Evolutionary conservation across 31 red algal genomes (phyloP).

Genomic region (Asparagopsis taxiformis): DNA sequence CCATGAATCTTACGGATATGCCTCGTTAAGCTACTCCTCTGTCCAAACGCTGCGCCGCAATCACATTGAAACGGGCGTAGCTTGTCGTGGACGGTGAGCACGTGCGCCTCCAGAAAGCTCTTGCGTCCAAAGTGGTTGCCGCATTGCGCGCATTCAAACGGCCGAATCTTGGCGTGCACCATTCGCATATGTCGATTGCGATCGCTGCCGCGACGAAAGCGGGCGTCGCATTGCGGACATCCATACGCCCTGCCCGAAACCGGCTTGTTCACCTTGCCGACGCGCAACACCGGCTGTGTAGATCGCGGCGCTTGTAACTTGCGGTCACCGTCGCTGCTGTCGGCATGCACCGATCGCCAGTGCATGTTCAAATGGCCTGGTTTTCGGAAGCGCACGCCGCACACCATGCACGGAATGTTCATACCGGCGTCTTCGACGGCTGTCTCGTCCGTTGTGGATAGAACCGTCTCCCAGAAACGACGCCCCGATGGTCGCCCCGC

Average conservation of each 20-base stretch:
- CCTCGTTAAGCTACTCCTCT: conserved; percentile 30
- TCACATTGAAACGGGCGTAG: conserved; percentile 49
- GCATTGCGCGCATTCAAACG: conserved; percentile 64
- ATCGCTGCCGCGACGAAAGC: conserved; percentile 54
- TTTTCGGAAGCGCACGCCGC: conserved; percentile 68
- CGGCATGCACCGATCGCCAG: conserved; percentile 59
- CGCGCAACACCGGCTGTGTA: neutral
- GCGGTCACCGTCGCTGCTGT: too few species aligned
- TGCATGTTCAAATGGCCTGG: conserved; percentile 74
- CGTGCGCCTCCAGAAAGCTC: conserved; percentile 64
- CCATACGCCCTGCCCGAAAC: conserved; percentile 41
- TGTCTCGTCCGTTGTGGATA: neutral
- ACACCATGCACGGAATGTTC: conserved; percentile 65
- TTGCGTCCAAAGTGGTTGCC: conserved; percentile 53
- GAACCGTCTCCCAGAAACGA: neutral
- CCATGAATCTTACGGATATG: conserved; percentile 46
- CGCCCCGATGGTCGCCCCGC: neutral
- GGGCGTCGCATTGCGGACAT: conserved; percentile 66
- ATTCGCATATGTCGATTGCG: conserved; percentile 67
- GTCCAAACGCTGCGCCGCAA: conserved; percentile 44
- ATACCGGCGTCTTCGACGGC: conserved; percentile 2
- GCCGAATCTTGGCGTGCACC: conserved; percentile 70
- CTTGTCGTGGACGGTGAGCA: conserved; percentile 63
- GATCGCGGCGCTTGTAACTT: neutral
- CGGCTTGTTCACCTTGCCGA: neutral